Percentiles rank a stretch among this genome's conserved stretches.
These are phyloP conservation scores for Fusarium musae DNA, from an alignment of 2,329 filamentous ascomycete species.

Conservation along the genomic window DNA sequence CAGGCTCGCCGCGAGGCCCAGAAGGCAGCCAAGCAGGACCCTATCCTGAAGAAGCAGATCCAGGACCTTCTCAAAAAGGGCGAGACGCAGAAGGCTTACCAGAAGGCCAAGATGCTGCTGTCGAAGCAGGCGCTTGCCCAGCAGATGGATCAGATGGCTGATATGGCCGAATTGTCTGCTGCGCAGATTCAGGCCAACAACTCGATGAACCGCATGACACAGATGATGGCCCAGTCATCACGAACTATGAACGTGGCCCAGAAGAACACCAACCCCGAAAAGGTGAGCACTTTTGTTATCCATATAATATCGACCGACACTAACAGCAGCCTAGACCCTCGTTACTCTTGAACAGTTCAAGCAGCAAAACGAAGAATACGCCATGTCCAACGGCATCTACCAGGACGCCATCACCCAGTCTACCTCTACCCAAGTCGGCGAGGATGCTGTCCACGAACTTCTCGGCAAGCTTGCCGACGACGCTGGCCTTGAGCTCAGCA, in stretches of 20 bases:
- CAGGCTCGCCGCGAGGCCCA: constrained; percentile 70
- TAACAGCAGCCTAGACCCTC: constrained; percentile 59
- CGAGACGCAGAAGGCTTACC: constrained; percentile 71
- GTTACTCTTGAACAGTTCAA: constrained; percentile 70
- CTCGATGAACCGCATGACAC: constrained; percentile 72
- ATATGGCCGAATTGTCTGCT: constrained; percentile 70
- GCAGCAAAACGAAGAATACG: constrained; percentile 71
- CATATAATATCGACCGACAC: not conserved
- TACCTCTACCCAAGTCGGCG: constrained; percentile 76
- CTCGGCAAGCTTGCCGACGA: constrained; percentile 90
- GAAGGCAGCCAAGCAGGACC: constrained; percentile 70
- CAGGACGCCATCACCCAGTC: constrained; percentile 85
- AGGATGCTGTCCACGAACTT: constrained; percentile 88
- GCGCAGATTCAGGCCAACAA: constrained; percentile 74
- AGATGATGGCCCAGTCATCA: constrained; percentile 71
- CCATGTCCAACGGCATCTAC: constrained; percentile 78
- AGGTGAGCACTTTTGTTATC: constrained; percentile 48
- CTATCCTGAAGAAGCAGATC: constrained; percentile 70
- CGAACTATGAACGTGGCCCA: constrained; percentile 68
- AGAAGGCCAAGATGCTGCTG: constrained; percentile 71
- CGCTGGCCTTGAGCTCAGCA: constrained; percentile 82
- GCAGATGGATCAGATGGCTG: constrained; percentile 73
- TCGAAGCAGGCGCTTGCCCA: constrained; percentile 70
- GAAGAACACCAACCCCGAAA: constrained; percentile 68
- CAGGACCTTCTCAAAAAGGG: constrained; percentile 71